Evolutionary conservation across 139 green algal species (phyloP), one percentile per base, ranked within the genome.

Genomic region (Coelastrella sp.): DNA sequence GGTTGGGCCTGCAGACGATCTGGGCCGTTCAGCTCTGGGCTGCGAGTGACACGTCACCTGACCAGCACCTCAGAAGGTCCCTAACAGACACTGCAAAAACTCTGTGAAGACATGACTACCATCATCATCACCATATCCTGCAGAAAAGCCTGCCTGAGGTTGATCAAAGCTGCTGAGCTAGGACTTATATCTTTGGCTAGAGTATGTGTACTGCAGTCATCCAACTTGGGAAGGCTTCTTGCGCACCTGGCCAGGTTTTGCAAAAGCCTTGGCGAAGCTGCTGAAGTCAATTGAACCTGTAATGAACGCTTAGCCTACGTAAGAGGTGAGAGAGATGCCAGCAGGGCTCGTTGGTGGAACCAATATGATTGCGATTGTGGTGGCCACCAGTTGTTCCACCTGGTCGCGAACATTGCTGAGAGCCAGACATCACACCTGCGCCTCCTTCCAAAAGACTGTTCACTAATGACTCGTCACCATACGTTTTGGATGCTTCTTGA

Each of bases 281-380:
- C 88, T 79, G 75, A 92, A 93, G 10, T 83, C n/a, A 0, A 92
- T 27, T 0, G 91, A 76, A 49, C 58, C 89, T 91, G 85, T 68
- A 27, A 59, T 27, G 17, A 24, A 73, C 72, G 14, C 19, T 59
- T 24, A 7, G 63, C 17, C 14, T 20, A 70, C n/a, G 19, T 19
- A 65, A 20, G 17, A 58, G 49, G 15, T 10, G 19, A 72, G 63
- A 22, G 63, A 4, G 1, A 72, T 72, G 63, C 63, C 12, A 72
- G 63, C 12, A 72, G 63, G 63, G 63, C 63, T 22, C 12, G 63
- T 72, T 22, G 63, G 12, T 22, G 63, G 63, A 14, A 72, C 12
- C 12, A 4, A 14, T 72, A 72, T 22, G 12, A 72, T 17, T 72
- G 12, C 12, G 5, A 72, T 72, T 22, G 12, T 17, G 12, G 63